Conservation (phyloP, 371 early-diverging fungal genomes). For the Encephalitozoon romaleae region DNA sequence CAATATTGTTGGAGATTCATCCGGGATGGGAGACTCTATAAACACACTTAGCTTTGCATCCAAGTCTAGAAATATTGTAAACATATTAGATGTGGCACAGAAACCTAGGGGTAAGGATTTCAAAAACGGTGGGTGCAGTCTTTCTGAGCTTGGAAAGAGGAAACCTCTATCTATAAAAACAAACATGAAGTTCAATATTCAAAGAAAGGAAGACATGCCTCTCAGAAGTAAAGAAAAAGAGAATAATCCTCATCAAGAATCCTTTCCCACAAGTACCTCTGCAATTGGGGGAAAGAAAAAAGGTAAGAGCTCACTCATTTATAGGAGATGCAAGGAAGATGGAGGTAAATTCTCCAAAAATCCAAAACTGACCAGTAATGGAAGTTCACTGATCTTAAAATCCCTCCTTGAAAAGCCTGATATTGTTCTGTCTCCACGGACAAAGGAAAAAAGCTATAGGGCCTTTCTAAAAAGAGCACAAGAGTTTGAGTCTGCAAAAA, state of each 20-base stretch:
- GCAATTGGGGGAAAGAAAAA: background rate
- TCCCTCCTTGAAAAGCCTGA: slow-evolving; percentile 12
- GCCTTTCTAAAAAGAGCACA: slow-evolving; percentile 39
- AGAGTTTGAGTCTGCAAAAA: slow-evolving; percentile 22
- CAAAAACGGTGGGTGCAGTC: background rate
- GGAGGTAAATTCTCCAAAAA: background rate
- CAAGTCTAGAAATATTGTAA: slow-evolving; percentile 65
- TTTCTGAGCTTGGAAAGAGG: background rate
- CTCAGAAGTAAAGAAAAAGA: background rate
- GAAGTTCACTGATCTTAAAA: slow-evolving; percentile 11
- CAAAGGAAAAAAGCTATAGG: slow-evolving; percentile 43
- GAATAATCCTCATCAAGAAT: background rate
- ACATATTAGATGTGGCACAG: slow-evolving; percentile 32
- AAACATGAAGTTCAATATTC: slow-evolving; percentile 4
- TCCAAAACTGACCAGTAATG: background rate
- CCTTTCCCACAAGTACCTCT: background rate
- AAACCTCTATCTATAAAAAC: slow-evolving; percentile 4
- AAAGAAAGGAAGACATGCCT: background rate
- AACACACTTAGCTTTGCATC: slow-evolving; percentile 67
- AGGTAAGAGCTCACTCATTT: background rate
- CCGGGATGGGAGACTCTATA: slow-evolving; percentile 61
- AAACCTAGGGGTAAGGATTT: background rate
- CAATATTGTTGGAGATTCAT: slow-evolving; percentile 56
- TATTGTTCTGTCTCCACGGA: slow-evolving; percentile 24
- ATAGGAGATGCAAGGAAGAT: background rate